Conservation (phyloP, 805 yeast species). For the Wickerhamiella allomyrinae region DNA sequence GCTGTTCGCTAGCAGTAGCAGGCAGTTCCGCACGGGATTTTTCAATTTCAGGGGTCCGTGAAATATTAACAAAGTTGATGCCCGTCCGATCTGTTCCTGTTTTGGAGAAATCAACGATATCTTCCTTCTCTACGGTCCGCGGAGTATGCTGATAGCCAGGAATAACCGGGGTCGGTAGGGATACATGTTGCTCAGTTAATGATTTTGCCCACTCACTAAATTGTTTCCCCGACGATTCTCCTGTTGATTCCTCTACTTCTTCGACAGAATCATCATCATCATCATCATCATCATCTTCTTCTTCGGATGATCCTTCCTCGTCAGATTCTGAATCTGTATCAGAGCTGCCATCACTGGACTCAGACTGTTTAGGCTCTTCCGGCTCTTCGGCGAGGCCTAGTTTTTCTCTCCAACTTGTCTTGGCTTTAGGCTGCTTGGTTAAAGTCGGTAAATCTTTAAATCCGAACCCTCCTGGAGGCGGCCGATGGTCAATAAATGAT, state of each 20-base stretch:
- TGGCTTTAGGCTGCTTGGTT: slow-evolving; percentile 3
- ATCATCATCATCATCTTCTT: slow-evolving; percentile 34
- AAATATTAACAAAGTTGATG: slow-evolving; percentile 47
- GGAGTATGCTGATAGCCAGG: slow-evolving; percentile 39
- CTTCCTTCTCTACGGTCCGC: slow-evolving; percentile 60
- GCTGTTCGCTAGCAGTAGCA: slow-evolving; percentile 78
- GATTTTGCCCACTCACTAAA: slow-evolving; percentile 88
- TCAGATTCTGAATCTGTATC: not conserved
- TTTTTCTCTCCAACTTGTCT: slow-evolving; percentile 15
- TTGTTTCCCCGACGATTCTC: slow-evolving; percentile 36
- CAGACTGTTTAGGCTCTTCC: no score
- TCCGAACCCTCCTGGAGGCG: slow-evolving; percentile 48
- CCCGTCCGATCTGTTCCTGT: slow-evolving; percentile 29
- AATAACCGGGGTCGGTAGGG: slow-evolving; percentile 37
- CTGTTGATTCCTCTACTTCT: slow-evolving; percentile 29
- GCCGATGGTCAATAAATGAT: slow-evolving; percentile 55
- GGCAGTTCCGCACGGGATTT: slow-evolving; percentile 59
- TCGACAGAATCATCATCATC: slow-evolving; percentile 38
- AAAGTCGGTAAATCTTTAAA: slow-evolving; percentile 17
- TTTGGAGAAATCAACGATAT: slow-evolving; percentile 28
- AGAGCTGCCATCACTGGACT: not conserved
- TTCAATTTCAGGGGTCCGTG: slow-evolving; percentile 54
- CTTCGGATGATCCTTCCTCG: slow-evolving; percentile 1
- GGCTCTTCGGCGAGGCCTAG: slow-evolving; percentile 16
- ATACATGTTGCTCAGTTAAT: slow-evolving; percentile 48